Evolutionary conservation across 2,329 filamentous ascomycete species (phyloP), one percentile per base, ranked within the genome.

Genomic region (Botryosphaeria dothidea): DNA sequence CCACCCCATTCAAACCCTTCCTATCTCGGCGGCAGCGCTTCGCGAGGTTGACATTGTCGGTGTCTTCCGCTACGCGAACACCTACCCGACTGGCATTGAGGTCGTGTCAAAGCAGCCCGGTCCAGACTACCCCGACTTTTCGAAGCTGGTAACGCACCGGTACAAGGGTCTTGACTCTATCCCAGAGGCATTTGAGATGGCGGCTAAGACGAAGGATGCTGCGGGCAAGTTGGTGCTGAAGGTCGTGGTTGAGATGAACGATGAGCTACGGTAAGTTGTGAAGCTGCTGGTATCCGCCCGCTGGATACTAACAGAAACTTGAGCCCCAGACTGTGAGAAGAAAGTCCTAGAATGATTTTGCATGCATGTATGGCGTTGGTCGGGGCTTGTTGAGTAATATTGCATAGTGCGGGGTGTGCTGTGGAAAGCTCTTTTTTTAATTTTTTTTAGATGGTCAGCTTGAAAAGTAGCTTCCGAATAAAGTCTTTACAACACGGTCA

Each of bases 11-110:
- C 90, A 92, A 75, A 92, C 89, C 0, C 82, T 93, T 1, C 90
- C 90, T 1, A 80, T 93, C 51, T 90, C 88, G 7, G 88, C 89
- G 4, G 90, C 90, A 3, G 89, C 90, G 43, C 80, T 92, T 29
- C 85, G 90, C 41, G 91, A 93, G 78, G 88, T 93, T 48, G 90
- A 93, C 73, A 89, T 93, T 34, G 78, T 92, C n/a, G 90, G 90
- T 36, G 88, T 92, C 31, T 92, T 93, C 79, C 84, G 90, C 54
- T 93, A 93, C 70, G 89, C 89, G 21, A 91, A 92, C 75, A 91
- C 90, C 0, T 93, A 92, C 72, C 82, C 86, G 4, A 88, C 86
- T 0, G 90, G 89, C n/a, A 89, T 93, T 66, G 82, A 75, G 77
- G 89, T 75, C 77, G 84, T 80, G 73, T 84, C 70, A 70, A 81